Base-by-base conservation (phyloP, 2,329 filamentous ascomycete genomes). In the Elsinoe necatrix region DNA sequence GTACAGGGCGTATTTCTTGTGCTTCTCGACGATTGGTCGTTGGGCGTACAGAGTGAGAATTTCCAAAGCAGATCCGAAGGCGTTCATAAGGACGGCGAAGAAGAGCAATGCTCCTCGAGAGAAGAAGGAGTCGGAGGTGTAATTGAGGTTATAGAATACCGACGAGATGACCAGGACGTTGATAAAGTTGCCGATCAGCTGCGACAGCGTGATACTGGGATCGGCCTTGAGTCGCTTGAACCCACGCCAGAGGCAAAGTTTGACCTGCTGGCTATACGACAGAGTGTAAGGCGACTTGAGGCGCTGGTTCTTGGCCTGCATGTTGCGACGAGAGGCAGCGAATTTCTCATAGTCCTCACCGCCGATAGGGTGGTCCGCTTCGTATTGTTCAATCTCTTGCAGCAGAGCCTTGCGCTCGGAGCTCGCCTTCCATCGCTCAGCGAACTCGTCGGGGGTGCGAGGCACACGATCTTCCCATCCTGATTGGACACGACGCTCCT, bases 11-110 rank as follows among this genome's bases (percentile, higher is more conserved):
- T 95, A 95, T 58, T 86, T 83, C 57, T 79, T 75, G 64, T 96
- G 91, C 69, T 95, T 95, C 68, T 95, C 89, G 59, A 96, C 89
- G 64, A 95, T 95, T 1, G 87, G 86, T 35, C 91, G 85, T 79
- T 95, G 90, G 1, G 87, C 82, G 67, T 93, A 96, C 3, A 95
- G 78, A 0, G 87, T 90, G 31, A 93, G 72, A 67, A 95, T 93
- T 77, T 93, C 89, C 37, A 93, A 79, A 57, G 86, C 86, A 67
- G 83, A 86, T 60, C 84, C 79, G 66, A 95, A 93, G 47, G 88
- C 89, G 69, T 93, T 95, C 75, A 93, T 84, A 59, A 95, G 76
- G 65, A 90, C 84, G 63, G 88, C 87, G 67, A 95, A 93, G 80
- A 95, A 95, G 54, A 95, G 76, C 21, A 95, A 77, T 43, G 87